Base-by-base conservation (phyloP, 495 filamentous ascomycete species). In the Extremus antarcticus region DNA sequence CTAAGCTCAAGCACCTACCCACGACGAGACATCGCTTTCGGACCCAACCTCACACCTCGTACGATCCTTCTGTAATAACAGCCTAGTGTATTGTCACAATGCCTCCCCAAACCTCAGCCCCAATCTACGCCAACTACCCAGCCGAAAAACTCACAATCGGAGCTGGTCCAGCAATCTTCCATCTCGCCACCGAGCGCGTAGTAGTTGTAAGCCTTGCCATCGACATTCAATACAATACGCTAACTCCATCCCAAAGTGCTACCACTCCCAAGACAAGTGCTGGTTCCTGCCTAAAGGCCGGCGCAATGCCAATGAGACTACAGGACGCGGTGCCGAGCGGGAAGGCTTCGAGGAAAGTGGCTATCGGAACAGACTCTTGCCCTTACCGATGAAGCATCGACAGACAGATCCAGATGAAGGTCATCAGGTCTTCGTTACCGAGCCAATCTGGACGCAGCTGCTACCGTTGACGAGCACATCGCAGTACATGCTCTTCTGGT, bases 341-440 rank as follows among this genome's bases (percentile, higher is more conserved):
- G 74, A 77, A 53, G 74, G 74, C 13, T 76, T 68, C 63, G 74
- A 77, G 58, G 74, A 77, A 70, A 73, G 71, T 3, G 74, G 74
- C 35, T 77, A 72, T 61, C 66, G 72, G 32, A 75, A 77, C 51
- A 67, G 74, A 41, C 61, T 76, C 25, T 64, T 77, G 19, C 73
- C 74, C 8, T 59, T 77, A 16, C 68, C 72, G 1, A 60, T 71
- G 1, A 59, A 54, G 35, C 73, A 75, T 50, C 61, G 67, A 24
- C 74, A 75, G 55, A 11, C 56, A 22, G 40, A 53, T 47, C 46
- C 57, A 4, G 55, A 55, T 11, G 47, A 55, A 35, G 59, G 59
- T 19, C 38, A 50, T 41, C 25, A 63, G 19, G 50, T 47, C 3
- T 69, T 69, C 35, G 68, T 62, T 15, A 70, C 62, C 1, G 74